Conservation (phyloP, 1,284 basidiomycete species). For the Amylostereum areolatum region DNA sequence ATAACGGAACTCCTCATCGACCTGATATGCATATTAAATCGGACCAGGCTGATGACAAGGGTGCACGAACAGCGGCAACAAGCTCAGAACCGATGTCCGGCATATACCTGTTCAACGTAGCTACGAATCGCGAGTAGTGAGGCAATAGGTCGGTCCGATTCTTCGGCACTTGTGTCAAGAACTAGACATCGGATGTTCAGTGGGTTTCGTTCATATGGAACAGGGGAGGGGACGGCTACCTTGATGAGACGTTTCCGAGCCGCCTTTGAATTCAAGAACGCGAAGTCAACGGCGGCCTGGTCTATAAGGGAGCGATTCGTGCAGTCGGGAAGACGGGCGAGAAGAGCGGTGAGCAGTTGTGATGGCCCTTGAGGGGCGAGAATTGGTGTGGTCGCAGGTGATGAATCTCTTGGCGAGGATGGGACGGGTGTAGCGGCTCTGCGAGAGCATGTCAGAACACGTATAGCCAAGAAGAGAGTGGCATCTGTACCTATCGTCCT, state of each 20-base stretch:
- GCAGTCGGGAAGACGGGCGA: conserved; percentile 89
- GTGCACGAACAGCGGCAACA: conserved; percentile 61
- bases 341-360: conserved; percentile 86
- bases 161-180: conserved; percentile 81
- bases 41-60: not conserved
- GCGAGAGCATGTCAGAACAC: conserved; percentile 4
- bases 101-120: conserved; percentile 89
- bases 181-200: conserved; percentile 38
- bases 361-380: conserved; percentile 83
- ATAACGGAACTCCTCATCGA: conserved; percentile 96
- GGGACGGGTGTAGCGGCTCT: conserved; percentile 59
- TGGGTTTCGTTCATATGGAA: not conserved
- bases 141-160: conserved; percentile 88
- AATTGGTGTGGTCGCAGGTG: conserved; percentile 60
- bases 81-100: conserved; percentile 86
- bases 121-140: conserved; percentile 88
- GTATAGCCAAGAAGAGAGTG: not conserved
- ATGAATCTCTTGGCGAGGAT: conserved; percentile 55
- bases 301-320: conserved; percentile 92
- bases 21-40: conserved; percentile 37
- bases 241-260: conserved; percentile 86
- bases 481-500: conserved; percentile 42
- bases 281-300: conserved; percentile 93
- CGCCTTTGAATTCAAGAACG: conserved; percentile 93
- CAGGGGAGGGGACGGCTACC: conserved; percentile 35